phyloP scores from a whole-genome alignment of 2,329 filamentous ascomycete genomes.

The Fusarium sambucinum region DNA sequence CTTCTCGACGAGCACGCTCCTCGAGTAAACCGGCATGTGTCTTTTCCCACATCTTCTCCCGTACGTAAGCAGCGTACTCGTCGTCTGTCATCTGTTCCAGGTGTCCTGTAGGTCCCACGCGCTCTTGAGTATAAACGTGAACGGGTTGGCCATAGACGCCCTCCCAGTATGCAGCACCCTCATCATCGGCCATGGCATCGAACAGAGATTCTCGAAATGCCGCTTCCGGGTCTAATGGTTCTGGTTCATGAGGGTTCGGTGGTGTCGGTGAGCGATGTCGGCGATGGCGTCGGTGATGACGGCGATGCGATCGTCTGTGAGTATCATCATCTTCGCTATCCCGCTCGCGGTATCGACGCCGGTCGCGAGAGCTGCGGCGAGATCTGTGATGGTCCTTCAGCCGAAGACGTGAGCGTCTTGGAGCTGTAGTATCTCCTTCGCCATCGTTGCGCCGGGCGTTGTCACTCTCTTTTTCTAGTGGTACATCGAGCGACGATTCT shows the following conservation, averaged over 20 bases:
- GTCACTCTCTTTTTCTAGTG: conserved; percentile 15
- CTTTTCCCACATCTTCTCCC: conserved; percentile 94
- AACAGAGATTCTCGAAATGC: conserved; percentile 96
- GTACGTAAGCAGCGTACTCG: conserved; percentile 88
- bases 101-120: conserved; percentile 61
- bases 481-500: conserved; percentile 14
- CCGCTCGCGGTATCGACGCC: conserved; percentile 16
- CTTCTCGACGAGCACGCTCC: conserved; percentile 74
- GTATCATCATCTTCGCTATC: conserved; percentile 43
- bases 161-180: conserved; percentile 96
- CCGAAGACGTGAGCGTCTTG: conserved; percentile 51
- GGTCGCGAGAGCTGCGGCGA: conserved; percentile 44
- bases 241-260: conserved; percentile 60
- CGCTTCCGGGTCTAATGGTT: conserved; percentile 72
- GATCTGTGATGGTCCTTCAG: conserved; percentile 51
- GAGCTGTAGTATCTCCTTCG: conserved; percentile 41
- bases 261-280: conserved; percentile 60
- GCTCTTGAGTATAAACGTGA: conserved; percentile 75
- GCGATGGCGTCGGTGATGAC: conserved; percentile 50
- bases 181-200: conserved; percentile 96
- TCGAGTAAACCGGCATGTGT: conserved; percentile 86
- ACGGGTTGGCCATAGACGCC: conserved; percentile 96
- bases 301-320: conserved; percentile 40
- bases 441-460: conserved; percentile 30
- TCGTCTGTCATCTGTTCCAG: conserved; percentile 92